Evolutionary conservation across 139 green algal genomes (phyloP).

Genomic region (Haematococcus sp.): DNA sequence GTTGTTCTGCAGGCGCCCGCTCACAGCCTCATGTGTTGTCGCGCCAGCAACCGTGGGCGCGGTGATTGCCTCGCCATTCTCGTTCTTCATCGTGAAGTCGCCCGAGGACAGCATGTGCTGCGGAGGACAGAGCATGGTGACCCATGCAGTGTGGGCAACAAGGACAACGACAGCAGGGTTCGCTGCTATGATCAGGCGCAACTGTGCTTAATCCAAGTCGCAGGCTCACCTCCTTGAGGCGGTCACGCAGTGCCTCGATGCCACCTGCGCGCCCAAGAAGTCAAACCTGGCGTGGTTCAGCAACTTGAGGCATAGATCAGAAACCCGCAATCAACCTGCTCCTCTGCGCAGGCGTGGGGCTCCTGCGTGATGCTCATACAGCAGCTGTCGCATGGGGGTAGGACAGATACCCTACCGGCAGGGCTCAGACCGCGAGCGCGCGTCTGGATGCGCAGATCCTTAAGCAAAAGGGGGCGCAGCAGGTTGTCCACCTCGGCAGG

Average conservation of each 20-base stretch:
- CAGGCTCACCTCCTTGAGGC: slow-evolving; percentile 32
- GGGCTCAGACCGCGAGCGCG: slow-evolving; percentile 28
- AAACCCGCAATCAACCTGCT: no score
- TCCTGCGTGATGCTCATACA: no score
- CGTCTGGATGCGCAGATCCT: slow-evolving; percentile 34
- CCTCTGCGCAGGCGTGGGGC: no score
- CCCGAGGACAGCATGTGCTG: slow-evolving; percentile 14
- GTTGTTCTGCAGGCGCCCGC: slow-evolving; percentile 33
- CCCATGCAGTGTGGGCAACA: no score
- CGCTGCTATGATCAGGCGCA: background rate
- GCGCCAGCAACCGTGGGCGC: slow-evolving; percentile 17
- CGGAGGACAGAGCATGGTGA: background rate
- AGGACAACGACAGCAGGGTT: background rate
- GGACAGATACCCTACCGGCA: slow-evolving; percentile 12
- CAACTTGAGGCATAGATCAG: background rate
- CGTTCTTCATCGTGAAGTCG: slow-evolving; percentile 32
- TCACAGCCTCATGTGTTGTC: slow-evolving; percentile 11
- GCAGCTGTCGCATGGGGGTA: background rate
- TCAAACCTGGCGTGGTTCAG: background rate
- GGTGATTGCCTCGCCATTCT: slow-evolving; percentile 27
- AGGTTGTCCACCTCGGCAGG: slow-evolving; percentile 24
- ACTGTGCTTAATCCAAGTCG: background rate
- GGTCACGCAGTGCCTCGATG: slow-evolving; percentile 29
- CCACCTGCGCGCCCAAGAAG: slow-evolving; percentile 11
- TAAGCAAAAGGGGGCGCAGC: slow-evolving; percentile 26